Evolutionary conservation across 2,329 filamentous ascomycete genomes (phyloP).

Genomic region (Sporothrix humicola): DNA sequence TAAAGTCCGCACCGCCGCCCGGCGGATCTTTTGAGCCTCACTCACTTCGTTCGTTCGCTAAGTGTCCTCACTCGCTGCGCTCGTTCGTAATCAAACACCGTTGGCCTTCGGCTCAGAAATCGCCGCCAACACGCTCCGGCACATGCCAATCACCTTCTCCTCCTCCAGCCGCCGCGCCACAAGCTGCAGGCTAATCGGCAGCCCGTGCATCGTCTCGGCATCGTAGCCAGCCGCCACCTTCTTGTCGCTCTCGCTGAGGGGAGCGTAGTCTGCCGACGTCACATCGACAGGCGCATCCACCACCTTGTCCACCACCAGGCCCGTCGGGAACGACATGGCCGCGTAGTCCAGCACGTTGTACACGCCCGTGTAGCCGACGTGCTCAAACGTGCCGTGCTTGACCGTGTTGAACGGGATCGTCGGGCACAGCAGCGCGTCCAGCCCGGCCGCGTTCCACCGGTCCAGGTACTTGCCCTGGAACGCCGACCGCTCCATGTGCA

Average conservation of each 20-base stretch:
- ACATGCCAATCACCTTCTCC: slow-evolving; percentile 49
- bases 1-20: background rate
- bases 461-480: slow-evolving; percentile 56
- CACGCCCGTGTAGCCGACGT: slow-evolving; percentile 58
- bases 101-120: slow-evolving; percentile 7
- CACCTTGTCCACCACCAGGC: slow-evolving; percentile 48
- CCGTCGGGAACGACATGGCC: slow-evolving; percentile 54
- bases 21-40: too few species aligned
- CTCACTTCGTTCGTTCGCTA: background rate
- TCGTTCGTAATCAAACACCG: background rate
- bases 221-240: slow-evolving; percentile 49
- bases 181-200: slow-evolving; percentile 43
- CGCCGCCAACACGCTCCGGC: slow-evolving; percentile 38
- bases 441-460: slow-evolving; percentile 53
- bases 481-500: slow-evolving; percentile 53
- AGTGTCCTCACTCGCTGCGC: too few species aligned
- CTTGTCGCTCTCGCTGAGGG: slow-evolving; percentile 48
- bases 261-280: slow-evolving; percentile 42
- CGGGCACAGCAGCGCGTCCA: slow-evolving; percentile 69
- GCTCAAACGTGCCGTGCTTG: slow-evolving; percentile 52
- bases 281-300: slow-evolving; percentile 51
- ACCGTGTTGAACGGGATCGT: slow-evolving; percentile 53
- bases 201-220: slow-evolving; percentile 35
- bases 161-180: slow-evolving; percentile 52
- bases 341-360: slow-evolving; percentile 58